A percentile compares a stretch with the other conserved stretches of the same genome.
Evolutionary conservation across 176 grass and related monocot genomes (phyloP).

Genomic region (Rhipidocladum racemiflorum): DNA sequence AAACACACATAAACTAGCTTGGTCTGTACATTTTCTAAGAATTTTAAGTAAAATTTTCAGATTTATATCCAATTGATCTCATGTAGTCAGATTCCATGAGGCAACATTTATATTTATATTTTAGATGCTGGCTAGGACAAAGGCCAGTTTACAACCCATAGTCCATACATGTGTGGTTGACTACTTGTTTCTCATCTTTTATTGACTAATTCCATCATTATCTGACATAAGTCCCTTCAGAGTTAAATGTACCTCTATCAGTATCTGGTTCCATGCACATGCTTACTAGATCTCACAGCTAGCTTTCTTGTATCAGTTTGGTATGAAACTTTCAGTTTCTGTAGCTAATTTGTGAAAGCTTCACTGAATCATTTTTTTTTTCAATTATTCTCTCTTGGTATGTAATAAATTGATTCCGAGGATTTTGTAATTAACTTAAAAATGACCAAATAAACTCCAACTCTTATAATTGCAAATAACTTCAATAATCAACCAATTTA

Average conservation of each 20-base stretch:
- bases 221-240: neutral
- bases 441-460: neutral
- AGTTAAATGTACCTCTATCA: neutral
- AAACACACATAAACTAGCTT: neutral
- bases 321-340: neutral
- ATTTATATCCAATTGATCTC: neutral
- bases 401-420: conserved; percentile 9
- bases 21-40: neutral
- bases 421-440: neutral
- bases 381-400: neutral
- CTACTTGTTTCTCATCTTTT: neutral
- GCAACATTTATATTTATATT: neutral
- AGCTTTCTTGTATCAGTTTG: neutral
- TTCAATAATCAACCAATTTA: neutral
- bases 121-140: conserved; percentile 1
- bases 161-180: neutral
- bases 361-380: neutral
- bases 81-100: neutral
- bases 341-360: neutral
- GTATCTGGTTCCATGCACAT: neutral
- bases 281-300: neutral
- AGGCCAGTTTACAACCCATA: neutral
- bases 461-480: neutral
- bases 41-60: neutral
- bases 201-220: conserved; percentile 2